A percentile compares a stretch with the other conserved stretches of the same genome.
These are phyloP conservation scores for Umbellularia californica DNA, from an alignment of 164 flowering plant genomes.

Conservation along the genomic window DNA sequence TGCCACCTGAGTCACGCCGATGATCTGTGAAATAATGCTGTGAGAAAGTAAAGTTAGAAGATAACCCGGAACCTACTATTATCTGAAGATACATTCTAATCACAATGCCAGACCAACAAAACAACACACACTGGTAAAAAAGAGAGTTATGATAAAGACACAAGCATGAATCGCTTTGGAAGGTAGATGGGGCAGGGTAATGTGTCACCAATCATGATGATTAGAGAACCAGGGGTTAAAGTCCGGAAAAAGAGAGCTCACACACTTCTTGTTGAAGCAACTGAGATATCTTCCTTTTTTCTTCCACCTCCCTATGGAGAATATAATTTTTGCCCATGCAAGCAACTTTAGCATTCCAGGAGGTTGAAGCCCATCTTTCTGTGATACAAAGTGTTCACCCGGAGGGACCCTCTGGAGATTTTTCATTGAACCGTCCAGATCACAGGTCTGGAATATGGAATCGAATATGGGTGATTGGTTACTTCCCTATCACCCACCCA, in stretches of 20 bases:
- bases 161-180: not conserved
- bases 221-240: not conserved
- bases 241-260: not conserved
- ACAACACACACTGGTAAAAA: not conserved
- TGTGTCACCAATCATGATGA: not conserved
- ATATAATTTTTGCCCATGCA: not conserved
- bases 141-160: not conserved
- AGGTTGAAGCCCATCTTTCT: not conserved
- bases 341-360: not conserved
- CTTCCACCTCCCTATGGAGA: not conserved
- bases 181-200: not conserved
- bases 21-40: not conserved
- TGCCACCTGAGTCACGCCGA: not conserved
- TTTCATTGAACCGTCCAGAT: not conserved
- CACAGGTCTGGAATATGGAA: not conserved
- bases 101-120: not conserved
- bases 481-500: not conserved
- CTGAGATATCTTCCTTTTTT: not conserved
- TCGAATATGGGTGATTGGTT: not conserved
- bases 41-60: not conserved
- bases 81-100: not conserved
- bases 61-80: not conserved
- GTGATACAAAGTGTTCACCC: not conserved
- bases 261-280: not conserved
- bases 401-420: not conserved